phyloP scores from a whole-genome alignment of 2,329 filamentous ascomycete genomes.

The Pseudogymnoascus pannorum region DNA sequence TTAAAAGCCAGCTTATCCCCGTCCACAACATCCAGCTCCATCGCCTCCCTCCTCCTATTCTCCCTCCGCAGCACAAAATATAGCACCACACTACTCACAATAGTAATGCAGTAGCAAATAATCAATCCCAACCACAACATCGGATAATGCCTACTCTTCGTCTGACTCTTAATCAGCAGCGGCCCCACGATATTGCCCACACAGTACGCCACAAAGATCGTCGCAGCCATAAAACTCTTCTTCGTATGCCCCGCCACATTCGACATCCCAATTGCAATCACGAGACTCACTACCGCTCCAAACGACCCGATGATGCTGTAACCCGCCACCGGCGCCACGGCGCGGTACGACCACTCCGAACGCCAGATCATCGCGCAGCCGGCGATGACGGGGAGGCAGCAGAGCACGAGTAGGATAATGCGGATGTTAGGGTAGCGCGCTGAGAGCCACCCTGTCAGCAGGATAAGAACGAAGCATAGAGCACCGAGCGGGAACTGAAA shows the following conservation, averaged over 20 bases:
- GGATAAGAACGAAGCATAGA: slow-evolving; percentile 59
- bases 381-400: slow-evolving; percentile 66
- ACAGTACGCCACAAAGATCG: slow-evolving; percentile 69
- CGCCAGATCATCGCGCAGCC: slow-evolving; percentile 67
- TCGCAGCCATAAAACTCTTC: slow-evolving; percentile 68
- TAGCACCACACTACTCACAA: slow-evolving; percentile 46
- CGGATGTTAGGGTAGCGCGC: slow-evolving; percentile 54
- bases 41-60: slow-evolving; percentile 44
- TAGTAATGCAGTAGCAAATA: slow-evolving; percentile 61
- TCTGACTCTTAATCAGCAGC: slow-evolving; percentile 61
- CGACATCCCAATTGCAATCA: slow-evolving; percentile 50
- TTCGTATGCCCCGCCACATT: slow-evolving; percentile 73
- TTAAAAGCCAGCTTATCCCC: slow-evolving; percentile 58
- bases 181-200: slow-evolving; percentile 72
- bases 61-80: slow-evolving; percentile 53
- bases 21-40: slow-evolving; percentile 51
- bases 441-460: slow-evolving; percentile 58
- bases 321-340: slow-evolving; percentile 59
- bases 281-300: slow-evolving; percentile 59
- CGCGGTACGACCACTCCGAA: slow-evolving; percentile 53
- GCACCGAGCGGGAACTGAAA: slow-evolving; percentile 69
- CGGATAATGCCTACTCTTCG: slow-evolving; percentile 60
- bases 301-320: slow-evolving; percentile 70
- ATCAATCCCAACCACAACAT: slow-evolving; percentile 65
- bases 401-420: slow-evolving; percentile 55